Conservation (phyloP, 2,329 filamentous ascomycete species). For the Capronia epimyces region DNA sequence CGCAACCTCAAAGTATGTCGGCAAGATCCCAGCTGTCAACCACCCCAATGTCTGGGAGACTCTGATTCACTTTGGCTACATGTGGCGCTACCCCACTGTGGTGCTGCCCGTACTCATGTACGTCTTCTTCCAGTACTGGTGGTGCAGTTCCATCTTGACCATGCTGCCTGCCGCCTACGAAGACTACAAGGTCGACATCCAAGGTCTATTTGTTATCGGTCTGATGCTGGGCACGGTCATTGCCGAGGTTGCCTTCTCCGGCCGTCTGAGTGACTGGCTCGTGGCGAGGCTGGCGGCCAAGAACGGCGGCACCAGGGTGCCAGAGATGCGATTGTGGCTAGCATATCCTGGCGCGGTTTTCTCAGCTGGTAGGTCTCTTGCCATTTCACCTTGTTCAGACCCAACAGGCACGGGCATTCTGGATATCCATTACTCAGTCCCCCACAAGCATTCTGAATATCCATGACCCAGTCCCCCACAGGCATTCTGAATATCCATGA, state of each 20-base stretch:
- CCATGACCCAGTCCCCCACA: too few relatives aligned
- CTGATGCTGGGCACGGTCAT: not conserved
- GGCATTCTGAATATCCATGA: too few relatives aligned
- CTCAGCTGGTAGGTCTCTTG: not conserved
- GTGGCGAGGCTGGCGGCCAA: not conserved
- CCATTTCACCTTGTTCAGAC: too few relatives aligned
- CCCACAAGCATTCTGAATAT: too few relatives aligned
- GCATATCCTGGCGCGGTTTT: not conserved
- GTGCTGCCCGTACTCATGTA: not conserved
- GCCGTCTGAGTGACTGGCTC: not conserved
- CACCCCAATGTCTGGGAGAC: not conserved
- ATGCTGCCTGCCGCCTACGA: not conserved
- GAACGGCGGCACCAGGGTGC: not conserved
- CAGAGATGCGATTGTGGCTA: not conserved
- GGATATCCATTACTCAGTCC: too few relatives aligned
- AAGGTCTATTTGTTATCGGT: not conserved
- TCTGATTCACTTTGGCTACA: not conserved
- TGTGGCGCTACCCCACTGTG: not conserved
- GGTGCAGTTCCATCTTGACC: not conserved
- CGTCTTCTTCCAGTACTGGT: slow-evolving; percentile 2
- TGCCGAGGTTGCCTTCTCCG: not conserved
- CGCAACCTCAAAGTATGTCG: not conserved
- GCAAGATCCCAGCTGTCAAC: not conserved
- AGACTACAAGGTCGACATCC: not conserved
- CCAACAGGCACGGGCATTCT: too few relatives aligned